Percentiles rank a stretch among this genome's conserved stretches.
phyloP scores from a whole-genome alignment of 257 asterid genomes.

The Nemophila menziesii region DNA sequence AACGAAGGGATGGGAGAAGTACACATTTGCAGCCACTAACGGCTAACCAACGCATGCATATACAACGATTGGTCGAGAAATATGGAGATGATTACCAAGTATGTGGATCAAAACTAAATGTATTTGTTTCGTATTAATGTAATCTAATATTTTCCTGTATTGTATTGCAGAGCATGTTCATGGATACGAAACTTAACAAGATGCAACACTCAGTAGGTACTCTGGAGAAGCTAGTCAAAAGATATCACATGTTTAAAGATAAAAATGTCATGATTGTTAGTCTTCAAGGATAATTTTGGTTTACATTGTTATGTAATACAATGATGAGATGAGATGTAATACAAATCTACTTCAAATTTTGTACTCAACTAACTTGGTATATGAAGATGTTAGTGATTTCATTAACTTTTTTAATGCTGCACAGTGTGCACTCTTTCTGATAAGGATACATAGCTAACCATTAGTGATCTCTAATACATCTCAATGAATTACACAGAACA shows the following conservation, averaged over 20 bases:
- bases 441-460: too few species aligned
- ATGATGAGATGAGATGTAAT: background rate
- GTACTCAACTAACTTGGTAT: too few species aligned
- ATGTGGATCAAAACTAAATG: background rate
- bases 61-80: conserved; percentile 57
- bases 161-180: conserved; percentile 75
- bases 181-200: conserved; percentile 71
- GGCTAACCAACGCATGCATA: conserved; percentile 49
- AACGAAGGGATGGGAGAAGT: conserved; percentile 55
- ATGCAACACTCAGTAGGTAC: conserved; percentile 88
- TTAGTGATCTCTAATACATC: too few species aligned
- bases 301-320: background rate
- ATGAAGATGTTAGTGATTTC: background rate
- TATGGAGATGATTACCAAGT: conserved; percentile 84
- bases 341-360: background rate
- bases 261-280: conserved; percentile 57
- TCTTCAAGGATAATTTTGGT: conserved; percentile 12
- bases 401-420: background rate
- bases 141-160: conserved; percentile 6
- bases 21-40: conserved; percentile 71
- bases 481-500: too few species aligned
- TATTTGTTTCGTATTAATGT: background rate
- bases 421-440: background rate
- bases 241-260: conserved; percentile 48
- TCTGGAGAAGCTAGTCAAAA: conserved; percentile 66